These are phyloP conservation scores for Takakia lepidozioides DNA, from an alignment of 225 moss, liverwort and hornwort species.

Conservation along the genomic window DNA sequence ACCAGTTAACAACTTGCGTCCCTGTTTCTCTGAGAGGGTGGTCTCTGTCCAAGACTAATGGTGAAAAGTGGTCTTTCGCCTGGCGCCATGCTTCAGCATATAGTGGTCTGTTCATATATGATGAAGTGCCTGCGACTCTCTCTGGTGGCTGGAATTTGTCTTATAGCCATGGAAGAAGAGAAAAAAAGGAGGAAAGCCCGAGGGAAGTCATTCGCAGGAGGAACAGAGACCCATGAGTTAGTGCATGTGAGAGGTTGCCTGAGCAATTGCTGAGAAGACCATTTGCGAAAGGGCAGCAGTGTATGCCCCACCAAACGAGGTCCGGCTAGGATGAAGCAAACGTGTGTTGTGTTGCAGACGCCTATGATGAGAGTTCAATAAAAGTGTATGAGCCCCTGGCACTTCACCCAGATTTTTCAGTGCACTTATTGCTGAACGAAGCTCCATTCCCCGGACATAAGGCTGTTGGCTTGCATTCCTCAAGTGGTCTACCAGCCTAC, in stretches of 20 bases:
- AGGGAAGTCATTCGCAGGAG: too few species aligned
- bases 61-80: too few species aligned
- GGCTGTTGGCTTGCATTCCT: constrained; percentile 86
- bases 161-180: too few species aligned
- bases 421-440: constrained; percentile 73
- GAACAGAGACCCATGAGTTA: too few species aligned
- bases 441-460: constrained; percentile 79
- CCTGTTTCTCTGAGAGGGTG: too few species aligned
- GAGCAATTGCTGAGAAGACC: constrained; percentile 96
- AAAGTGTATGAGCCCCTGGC: constrained; percentile 80
- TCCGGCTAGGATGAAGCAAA: constrained; percentile 78
- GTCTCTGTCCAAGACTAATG: too few species aligned
- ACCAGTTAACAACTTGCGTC: too few species aligned
- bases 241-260: constrained; percentile 34
- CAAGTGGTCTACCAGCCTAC: constrained; percentile 88
- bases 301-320: constrained; percentile 92
- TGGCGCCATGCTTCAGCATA: too few species aligned
- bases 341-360: constrained; percentile 88
- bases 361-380: constrained; percentile 88
- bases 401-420: constrained; percentile 85
- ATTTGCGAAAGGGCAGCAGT: constrained; percentile 92
- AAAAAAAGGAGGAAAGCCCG: too few species aligned
- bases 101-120: too few species aligned
- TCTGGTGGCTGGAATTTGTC: too few species aligned
- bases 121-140: too few species aligned